Conservation (phyloP, 768 basidiomycete species). For the Tricholomella constricta region DNA sequence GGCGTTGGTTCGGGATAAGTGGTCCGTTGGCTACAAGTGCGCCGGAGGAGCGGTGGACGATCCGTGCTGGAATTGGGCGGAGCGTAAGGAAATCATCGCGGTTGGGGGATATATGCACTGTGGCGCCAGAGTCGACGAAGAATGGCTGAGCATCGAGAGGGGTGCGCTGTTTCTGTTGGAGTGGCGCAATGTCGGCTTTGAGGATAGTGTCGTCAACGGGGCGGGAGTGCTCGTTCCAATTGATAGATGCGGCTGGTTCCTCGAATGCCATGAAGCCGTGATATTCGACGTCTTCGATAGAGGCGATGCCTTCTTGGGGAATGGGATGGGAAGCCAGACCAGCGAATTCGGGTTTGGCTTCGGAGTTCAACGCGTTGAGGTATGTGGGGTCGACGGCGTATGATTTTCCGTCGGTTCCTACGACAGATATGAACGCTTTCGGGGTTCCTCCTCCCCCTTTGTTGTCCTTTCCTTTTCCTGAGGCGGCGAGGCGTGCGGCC, state of each 20-base stretch:
- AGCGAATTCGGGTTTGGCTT: slow-evolving; percentile 1
- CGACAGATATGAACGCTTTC: no score
- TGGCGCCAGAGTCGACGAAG: background rate
- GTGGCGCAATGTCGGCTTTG: slow-evolving; percentile 24
- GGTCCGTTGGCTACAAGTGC: background rate
- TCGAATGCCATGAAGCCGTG: slow-evolving; percentile 8
- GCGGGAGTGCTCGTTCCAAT: slow-evolving; percentile 21
- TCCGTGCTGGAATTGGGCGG: background rate
- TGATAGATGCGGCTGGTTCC: background rate
- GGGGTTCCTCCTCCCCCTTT: no score
- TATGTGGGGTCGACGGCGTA: no score
- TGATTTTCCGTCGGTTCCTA: no score
- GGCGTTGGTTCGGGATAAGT: no score
- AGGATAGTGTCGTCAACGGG: background rate
- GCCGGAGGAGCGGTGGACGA: slow-evolving; percentile 7
- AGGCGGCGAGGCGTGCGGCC: background rate
- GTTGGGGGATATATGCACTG: background rate
- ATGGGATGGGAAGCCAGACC: background rate
- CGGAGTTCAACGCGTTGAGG: no score
- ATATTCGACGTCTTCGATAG: no score
- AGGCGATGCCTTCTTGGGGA: background rate
- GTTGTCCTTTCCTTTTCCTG: no score
- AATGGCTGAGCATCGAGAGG: slow-evolving; percentile 1
- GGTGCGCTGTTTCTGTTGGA: slow-evolving; percentile 13
- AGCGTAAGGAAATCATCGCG: background rate